A percentile compares a stretch with the other conserved stretches of the same genome.
Conservation (phyloP, 345 rosid species). For the Corchorus capsularis region DNA sequence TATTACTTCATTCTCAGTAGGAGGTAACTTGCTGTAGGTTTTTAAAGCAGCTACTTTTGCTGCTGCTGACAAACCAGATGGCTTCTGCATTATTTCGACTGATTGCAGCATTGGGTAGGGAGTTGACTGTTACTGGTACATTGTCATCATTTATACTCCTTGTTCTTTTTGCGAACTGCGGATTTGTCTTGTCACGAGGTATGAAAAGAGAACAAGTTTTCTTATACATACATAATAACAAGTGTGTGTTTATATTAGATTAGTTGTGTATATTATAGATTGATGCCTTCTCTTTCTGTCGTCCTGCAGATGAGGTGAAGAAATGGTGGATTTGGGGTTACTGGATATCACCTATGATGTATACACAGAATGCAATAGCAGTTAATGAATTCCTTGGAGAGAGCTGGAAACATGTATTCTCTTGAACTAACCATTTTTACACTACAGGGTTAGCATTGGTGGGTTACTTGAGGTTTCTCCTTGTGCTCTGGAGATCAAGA, state of each 20-base stretch:
- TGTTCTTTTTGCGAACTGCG: constrained; percentile 42
- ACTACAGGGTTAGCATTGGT: not conserved
- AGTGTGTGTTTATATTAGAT: too few species aligned
- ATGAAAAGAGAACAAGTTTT: not conserved
- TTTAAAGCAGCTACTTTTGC: constrained; percentile 48
- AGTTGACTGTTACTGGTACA: constrained; percentile 49
- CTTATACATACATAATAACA: not conserved
- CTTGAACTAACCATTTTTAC: constrained; percentile 14
- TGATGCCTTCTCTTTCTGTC: not conserved
- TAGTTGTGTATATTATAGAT: not conserved
- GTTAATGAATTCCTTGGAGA: constrained; percentile 72
- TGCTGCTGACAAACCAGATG: constrained; percentile 48
- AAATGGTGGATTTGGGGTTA: constrained; percentile 94
- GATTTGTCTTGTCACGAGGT: constrained; percentile 48
- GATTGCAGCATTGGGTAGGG: constrained; percentile 54
- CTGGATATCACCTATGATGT: constrained; percentile 86
- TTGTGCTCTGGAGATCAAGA: constrained; percentile 1
- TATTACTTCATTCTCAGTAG: not conserved
- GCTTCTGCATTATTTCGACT: constrained; percentile 54
- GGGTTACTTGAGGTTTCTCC: not conserved
- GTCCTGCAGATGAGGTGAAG: constrained; percentile 56
- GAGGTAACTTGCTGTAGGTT: constrained; percentile 34
- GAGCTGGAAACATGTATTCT: constrained; percentile 62
- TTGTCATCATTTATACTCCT: constrained; percentile 51
- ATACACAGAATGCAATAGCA: constrained; percentile 63